Base-by-base conservation (phyloP, 2,329 filamentous ascomycete species). In the Colletotrichum orchidophilum region DNA sequence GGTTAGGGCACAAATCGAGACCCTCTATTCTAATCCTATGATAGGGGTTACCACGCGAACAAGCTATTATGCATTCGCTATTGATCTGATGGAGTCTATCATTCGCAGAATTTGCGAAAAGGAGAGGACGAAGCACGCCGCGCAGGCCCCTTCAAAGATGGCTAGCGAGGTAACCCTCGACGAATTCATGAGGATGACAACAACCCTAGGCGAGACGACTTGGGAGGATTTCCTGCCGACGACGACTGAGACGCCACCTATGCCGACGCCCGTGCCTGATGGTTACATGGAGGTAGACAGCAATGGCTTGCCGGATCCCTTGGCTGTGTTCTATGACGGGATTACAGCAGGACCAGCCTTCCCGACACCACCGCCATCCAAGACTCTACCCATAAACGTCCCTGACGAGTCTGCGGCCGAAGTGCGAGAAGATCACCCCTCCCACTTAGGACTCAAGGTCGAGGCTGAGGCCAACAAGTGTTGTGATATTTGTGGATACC, bases 401-500 rank as follows among this genome's bases (percentile, higher is more conserved):
- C 18, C 24, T 21, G 15, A 55, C 35, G 49, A 67, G 6, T 24
- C 61, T n/a, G 50, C 42, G 7, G 39, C 39, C 7, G 18, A 46
- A 46, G 39, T 46, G 15, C 39, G 18, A 18, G 33, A 60, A 13
- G 58, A 61, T 58, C 49, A 72, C 58, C 42, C 71, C 55, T 63
- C 64, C 8, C 18, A n/a, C 15, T 9, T 35, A 6, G 55, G 57
- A n/a, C 73, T 76, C 49, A 84, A 84, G 70, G 71, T 81, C 1
- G 85, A 86, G 70, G 73, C 81, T 2, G 85, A 86, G 69, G 82
- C 86, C 0, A 77, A 83, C 57, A 81, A 82, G 60, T 81, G 81
- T 73, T 89, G 87, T 74, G 83, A 85, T 26, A 79, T 87, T 21
- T 90, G 87, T 71, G 86, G 84, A 3, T 89, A 89, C 77, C 82